Conservation (phyloP, 208 protist species). For the Wallacemonas collosoma region DNA sequence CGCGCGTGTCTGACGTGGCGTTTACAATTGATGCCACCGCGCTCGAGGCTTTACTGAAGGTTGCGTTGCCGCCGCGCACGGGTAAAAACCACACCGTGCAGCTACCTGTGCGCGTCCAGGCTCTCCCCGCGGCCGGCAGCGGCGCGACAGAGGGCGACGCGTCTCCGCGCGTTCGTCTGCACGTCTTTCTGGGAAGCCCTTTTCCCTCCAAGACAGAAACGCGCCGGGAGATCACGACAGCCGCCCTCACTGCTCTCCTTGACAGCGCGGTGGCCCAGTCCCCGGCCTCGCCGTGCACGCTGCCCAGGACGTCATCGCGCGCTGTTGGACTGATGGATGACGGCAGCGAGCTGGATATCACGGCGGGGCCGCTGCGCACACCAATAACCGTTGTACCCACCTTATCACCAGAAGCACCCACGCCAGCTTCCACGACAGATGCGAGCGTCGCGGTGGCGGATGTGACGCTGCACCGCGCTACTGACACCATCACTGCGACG, state of each 20-base stretch:
- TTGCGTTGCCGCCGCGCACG: background rate
- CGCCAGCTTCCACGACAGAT: no score
- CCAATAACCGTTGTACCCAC: background rate
- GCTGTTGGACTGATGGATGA: background rate
- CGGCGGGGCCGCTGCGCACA: no score
- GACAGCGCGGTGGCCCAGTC: background rate
- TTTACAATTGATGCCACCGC: background rate
- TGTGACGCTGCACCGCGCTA: constrained; percentile 1
- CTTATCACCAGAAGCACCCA: background rate
- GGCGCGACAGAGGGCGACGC: background rate
- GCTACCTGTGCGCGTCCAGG: constrained; percentile 8
- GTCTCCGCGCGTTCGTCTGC: background rate
- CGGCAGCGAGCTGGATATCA: background rate
- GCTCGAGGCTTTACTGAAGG: constrained; percentile 2
- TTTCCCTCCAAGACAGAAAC: constrained; percentile 16
- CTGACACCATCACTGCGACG: background rate
- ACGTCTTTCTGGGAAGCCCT: background rate
- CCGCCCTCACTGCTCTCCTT: constrained; percentile 9
- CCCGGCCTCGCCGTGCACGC: background rate
- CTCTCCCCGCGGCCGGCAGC: background rate
- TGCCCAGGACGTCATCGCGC: background rate
- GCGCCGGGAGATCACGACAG: constrained; percentile 26
- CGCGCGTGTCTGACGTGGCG: background rate
- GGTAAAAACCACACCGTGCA: background rate
- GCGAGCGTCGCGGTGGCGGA: background rate